These are phyloP conservation scores for Sphagnum tenellum DNA, from an alignment of 225 moss, liverwort and hornwort species.

Conservation along the genomic window DNA sequence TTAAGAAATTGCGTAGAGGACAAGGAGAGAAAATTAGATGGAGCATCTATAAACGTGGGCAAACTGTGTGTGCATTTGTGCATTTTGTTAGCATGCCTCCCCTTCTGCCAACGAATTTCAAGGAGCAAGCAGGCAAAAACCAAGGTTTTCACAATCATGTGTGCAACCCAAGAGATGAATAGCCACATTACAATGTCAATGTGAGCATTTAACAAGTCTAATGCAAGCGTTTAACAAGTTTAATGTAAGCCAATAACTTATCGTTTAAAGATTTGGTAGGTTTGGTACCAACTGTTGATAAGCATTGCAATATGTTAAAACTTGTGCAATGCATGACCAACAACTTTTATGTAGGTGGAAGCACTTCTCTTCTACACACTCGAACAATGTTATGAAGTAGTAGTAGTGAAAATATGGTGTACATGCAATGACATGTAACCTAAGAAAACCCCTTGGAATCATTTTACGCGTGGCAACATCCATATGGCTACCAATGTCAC, in stretches of 20 bases:
- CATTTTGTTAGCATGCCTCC: no score
- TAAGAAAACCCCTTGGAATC: constrained; percentile 2
- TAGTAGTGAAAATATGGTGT: constrained; percentile 7
- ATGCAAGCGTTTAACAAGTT: constrained; percentile 1
- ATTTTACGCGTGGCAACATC: constrained; percentile 4
- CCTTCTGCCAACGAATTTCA: no score
- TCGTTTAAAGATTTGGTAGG: not conserved
- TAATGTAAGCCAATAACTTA: not conserved
- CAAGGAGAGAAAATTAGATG: no score
- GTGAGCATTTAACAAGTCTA: constrained; percentile 1
- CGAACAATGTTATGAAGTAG: constrained; percentile 4
- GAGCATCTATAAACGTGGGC: no score
- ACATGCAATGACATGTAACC: constrained; percentile 4
- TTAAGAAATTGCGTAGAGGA: no score
- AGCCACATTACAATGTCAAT: constrained; percentile 1
- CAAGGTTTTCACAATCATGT: no score
- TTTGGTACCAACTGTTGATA: not conserved
- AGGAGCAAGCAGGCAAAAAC: no score
- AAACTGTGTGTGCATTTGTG: no score
- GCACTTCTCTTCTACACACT: not conserved
- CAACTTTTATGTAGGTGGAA: not conserved
- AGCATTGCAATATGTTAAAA: not conserved
- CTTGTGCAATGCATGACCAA: constrained; percentile 6
- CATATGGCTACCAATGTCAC: not conserved
- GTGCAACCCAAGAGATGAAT: not conserved